These are phyloP conservation scores for Talaromyces sp. DNA, from an alignment of 2,329 filamentous ascomycete genomes.

Conservation along the genomic window DNA sequence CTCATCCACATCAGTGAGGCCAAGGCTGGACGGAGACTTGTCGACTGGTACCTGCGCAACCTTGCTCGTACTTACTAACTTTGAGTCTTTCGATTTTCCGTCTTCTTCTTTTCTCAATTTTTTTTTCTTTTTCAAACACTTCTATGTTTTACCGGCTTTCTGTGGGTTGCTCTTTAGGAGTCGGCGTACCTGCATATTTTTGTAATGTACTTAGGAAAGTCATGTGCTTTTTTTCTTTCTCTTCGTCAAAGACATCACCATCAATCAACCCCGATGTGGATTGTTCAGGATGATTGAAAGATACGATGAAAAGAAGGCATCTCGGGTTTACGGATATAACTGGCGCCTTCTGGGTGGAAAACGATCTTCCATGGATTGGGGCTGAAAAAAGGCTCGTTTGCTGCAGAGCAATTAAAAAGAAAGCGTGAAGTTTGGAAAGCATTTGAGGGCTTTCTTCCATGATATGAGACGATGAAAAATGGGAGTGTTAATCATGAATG, in stretches of 20 bases:
- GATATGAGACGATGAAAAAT: background rate
- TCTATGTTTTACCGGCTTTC: slow-evolving; percentile 13
- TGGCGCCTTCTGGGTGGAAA: background rate
- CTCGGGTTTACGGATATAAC: background rate
- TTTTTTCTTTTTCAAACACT: slow-evolving; percentile 8
- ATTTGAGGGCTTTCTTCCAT: background rate
- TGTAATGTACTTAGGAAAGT: slow-evolving; percentile 9
- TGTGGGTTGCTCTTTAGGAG: slow-evolving; percentile 8
- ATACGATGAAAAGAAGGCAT: background rate
- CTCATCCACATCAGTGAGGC: slow-evolving; percentile 98
- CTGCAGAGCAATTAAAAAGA: background rate
- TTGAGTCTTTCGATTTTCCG: background rate
- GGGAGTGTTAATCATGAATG: background rate
- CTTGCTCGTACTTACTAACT: slow-evolving; percentile 84
- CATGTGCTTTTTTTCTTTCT: background rate
- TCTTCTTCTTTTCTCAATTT: slow-evolving; percentile 3
- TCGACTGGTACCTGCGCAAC: slow-evolving; percentile 99
- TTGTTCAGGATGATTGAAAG: background rate
- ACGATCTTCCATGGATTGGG: background rate
- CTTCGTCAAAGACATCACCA: background rate
- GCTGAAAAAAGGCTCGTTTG: background rate
- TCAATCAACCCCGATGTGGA: background rate
- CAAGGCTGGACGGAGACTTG: slow-evolving; percentile 93
- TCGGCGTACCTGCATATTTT: slow-evolving; percentile 10
- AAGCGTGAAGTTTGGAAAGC: background rate